Percentiles rank a stretch among this genome's conserved stretches.
phyloP scores from a whole-genome alignment of 345 rosid species.

The Citrus hindsii region DNA sequence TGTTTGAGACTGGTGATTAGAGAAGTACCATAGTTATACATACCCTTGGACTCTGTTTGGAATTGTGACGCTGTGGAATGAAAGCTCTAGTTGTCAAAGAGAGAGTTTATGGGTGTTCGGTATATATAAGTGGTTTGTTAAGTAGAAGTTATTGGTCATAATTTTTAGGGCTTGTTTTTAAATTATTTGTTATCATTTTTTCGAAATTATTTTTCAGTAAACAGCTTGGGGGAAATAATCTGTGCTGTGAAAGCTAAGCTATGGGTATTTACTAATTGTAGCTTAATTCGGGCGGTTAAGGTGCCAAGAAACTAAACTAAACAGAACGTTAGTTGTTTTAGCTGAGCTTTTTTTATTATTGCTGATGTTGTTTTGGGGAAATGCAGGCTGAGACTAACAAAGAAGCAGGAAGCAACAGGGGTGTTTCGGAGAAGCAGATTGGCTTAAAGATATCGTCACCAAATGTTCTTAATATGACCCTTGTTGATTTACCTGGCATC shows the following conservation, averaged over 20 bases:
- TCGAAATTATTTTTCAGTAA: background rate
- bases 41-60: too few relatives aligned
- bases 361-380: background rate
- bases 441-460: conserved; percentile 54
- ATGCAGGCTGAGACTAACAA: conserved; percentile 65
- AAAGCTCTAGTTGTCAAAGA: too few relatives aligned
- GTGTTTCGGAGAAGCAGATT: conserved; percentile 59
- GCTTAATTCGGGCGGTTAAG: background rate
- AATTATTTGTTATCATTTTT: background rate
- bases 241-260: background rate
- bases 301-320: background rate
- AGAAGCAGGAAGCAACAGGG: conserved; percentile 57
- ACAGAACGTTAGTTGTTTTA: background rate
- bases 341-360: background rate
- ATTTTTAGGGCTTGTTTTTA: background rate
- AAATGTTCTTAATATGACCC: conserved; percentile 59
- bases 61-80: too few relatives aligned
- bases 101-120: too few relatives aligned
- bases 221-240: background rate
- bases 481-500: conserved; percentile 70
- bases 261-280: too few relatives aligned
- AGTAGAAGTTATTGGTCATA: background rate
- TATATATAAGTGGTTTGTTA: background rate
- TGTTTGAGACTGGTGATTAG: too few relatives aligned
- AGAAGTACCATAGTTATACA: too few relatives aligned